Percentiles rank a stretch among this genome's conserved stretches.
phyloP scores from a whole-genome alignment of 768 basidiomycete genomes.

The Cubamyces sp. region DNA sequence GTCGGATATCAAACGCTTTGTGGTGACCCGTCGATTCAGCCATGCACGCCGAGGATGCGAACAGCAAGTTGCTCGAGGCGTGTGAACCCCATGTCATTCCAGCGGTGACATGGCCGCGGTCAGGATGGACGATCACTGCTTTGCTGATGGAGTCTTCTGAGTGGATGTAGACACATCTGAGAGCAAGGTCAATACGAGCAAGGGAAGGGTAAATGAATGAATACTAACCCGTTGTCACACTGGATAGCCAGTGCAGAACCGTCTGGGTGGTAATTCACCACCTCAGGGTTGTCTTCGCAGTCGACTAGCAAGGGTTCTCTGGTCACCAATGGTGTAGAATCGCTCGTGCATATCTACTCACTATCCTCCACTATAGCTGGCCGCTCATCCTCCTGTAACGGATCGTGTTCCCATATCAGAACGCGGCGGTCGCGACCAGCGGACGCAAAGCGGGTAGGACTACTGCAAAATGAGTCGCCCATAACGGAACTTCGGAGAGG shows the following conservation, averaged over 20 bases:
- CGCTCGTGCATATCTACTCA: background rate
- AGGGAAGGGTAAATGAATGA: background rate
- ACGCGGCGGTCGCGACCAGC: conserved; percentile 51
- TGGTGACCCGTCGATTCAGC: conserved; percentile 13
- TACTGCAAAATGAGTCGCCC: conserved; percentile 24
- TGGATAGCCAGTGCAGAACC: conserved; percentile 11
- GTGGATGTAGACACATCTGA: conserved; percentile 9
- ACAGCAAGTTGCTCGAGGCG: background rate
- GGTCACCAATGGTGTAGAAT: background rate
- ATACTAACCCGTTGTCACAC: conserved; percentile 21
- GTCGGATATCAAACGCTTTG: conserved; percentile 18
- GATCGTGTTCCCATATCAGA: conserved; percentile 45
- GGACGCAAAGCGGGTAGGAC: conserved; percentile 47
- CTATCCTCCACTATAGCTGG: background rate
- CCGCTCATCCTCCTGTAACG: conserved; percentile 27
- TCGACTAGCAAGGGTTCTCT: background rate
- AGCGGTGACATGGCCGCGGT: conserved; percentile 14
- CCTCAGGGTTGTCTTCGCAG: conserved; percentile 18
- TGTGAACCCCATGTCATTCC: conserved; percentile 22
- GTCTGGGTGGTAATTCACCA: conserved; percentile 15
- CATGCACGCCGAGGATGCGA: conserved; percentile 17
- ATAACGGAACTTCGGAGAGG: background rate
- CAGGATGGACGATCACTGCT: background rate
- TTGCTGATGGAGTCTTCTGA: background rate
- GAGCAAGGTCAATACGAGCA: background rate